Conservation (phyloP, 2,329 filamentous ascomycete species). For the Talaromyces sp. region DNA sequence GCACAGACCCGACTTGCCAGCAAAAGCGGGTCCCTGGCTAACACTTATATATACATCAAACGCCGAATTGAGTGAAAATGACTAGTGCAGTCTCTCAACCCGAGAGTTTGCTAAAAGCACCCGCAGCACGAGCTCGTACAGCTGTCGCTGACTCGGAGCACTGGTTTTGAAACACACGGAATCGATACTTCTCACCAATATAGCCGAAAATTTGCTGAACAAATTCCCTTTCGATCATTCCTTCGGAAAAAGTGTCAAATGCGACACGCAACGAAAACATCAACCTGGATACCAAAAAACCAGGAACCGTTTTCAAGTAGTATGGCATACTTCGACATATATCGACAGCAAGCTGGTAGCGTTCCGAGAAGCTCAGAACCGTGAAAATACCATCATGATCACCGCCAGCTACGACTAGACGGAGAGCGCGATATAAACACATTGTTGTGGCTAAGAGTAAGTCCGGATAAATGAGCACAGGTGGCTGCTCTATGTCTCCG, state of each 20-base stretch:
- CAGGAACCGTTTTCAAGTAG: constrained; percentile 26
- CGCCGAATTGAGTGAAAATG: background rate
- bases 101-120: too few species aligned
- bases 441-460: constrained; percentile 25
- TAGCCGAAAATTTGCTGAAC: constrained; percentile 25
- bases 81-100: background rate
- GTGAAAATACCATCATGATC: constrained; percentile 23
- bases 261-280: constrained; percentile 29
- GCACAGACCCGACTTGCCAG: background rate
- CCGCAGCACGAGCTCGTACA: background rate
- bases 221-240: constrained; percentile 27
- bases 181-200: constrained; percentile 23
- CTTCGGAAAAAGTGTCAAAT: constrained; percentile 27
- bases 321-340: constrained; percentile 32
- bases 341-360: constrained; percentile 28
- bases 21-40: background rate
- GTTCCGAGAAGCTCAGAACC: constrained; percentile 23
- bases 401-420: constrained; percentile 24
- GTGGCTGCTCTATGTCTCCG: constrained; percentile 20
- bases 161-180: constrained; percentile 24
- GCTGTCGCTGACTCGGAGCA: constrained; percentile 22
- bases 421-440: constrained; percentile 27
- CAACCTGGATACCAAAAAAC: constrained; percentile 27
- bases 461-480: constrained; percentile 25
- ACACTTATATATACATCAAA: background rate